phyloP scores from a whole-genome alignment of 202 grass and related monocot species.

The Bolboschoenoplectus hybrid region DNA sequence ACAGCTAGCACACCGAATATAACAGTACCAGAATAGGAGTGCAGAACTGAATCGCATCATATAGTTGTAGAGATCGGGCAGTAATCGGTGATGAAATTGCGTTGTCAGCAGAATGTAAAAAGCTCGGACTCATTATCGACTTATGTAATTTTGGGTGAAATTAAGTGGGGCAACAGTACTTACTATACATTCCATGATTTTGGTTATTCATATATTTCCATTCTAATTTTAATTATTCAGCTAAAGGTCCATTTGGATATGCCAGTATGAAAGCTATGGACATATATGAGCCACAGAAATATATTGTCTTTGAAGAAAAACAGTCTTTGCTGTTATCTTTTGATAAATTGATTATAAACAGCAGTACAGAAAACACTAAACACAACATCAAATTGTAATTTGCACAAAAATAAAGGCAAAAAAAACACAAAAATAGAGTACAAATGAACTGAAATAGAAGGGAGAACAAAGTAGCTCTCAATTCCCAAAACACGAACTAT shows the following conservation, averaged over 20 bases:
- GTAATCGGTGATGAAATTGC: too few relatives aligned
- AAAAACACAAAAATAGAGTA: too few relatives aligned
- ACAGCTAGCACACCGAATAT: too few relatives aligned
- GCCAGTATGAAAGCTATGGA: background rate
- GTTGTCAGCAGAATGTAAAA: too few relatives aligned
- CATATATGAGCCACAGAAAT: background rate
- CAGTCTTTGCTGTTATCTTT: background rate
- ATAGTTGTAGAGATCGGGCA: too few relatives aligned
- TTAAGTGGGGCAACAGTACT: too few relatives aligned
- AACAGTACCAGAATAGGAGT: too few relatives aligned
- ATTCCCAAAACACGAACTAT: background rate
- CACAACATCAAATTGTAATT: background rate
- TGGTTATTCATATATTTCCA: background rate
- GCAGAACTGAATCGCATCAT: too few relatives aligned
- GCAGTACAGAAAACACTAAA: background rate
- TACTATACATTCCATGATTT: too few relatives aligned
- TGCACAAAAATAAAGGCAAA: background rate
- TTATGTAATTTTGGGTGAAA: too few relatives aligned
- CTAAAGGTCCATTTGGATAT: background rate
- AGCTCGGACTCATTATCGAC: too few relatives aligned
- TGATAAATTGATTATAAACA: background rate
- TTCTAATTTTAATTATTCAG: background rate
- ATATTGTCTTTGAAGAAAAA: background rate
- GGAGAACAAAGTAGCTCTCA: background rate
- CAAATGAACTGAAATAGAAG: background rate